A percentile compares a stretch with the other conserved stretches of the same genome.
Evolutionary conservation across 257 asterid genomes (phyloP).

Genomic region (Sherardia arvensis): DNA sequence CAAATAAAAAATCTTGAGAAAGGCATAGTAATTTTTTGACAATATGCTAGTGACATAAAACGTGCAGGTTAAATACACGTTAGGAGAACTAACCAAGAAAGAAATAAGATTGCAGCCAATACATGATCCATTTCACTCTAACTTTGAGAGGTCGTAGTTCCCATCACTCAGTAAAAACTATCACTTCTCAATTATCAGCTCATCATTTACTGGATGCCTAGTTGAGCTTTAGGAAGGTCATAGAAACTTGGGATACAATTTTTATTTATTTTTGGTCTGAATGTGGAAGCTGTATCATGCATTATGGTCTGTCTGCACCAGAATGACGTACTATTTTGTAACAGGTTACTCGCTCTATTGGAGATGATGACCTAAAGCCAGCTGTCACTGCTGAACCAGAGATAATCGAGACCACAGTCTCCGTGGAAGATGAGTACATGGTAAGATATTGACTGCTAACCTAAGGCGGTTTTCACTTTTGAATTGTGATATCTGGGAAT

Average conservation of each 20-base stretch:
- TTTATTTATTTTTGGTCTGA: background rate
- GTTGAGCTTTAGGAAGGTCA: background rate
- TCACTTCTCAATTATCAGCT: background rate
- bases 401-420: constrained; percentile 55
- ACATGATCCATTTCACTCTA: too few relatives aligned
- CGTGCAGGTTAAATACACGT: background rate
- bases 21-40: background rate
- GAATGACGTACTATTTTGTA: background rate
- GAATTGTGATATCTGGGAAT: background rate
- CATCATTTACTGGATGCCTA: background rate
- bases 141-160: background rate
- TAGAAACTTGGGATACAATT: background rate
- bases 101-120: background rate
- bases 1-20: background rate
- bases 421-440: constrained; percentile 72
- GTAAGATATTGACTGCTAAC: constrained; percentile 26
- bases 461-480: background rate
- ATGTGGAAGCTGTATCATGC: background rate
- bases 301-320: background rate
- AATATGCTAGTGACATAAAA: background rate
- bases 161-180: background rate
- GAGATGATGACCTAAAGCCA: constrained; percentile 97
- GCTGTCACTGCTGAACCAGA: constrained; percentile 96
- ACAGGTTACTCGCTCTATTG: constrained; percentile 92
- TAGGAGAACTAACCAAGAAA: background rate